Conservation (phyloP, 2,329 filamentous ascomycete genomes). For the Herpotrichia juniperi region DNA sequence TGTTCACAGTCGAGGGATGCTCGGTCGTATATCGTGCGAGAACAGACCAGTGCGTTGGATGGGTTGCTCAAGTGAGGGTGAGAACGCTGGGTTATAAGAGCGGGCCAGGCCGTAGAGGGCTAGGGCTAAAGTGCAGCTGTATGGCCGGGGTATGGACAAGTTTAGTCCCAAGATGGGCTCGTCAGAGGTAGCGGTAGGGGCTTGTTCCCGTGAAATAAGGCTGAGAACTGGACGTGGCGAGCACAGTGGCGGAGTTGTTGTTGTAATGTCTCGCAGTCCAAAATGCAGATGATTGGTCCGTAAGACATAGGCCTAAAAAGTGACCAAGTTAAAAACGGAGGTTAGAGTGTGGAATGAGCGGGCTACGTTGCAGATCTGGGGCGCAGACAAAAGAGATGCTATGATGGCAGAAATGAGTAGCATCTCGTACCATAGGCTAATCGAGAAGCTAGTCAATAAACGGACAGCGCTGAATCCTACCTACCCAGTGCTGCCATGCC, state of each 20-base stretch:
- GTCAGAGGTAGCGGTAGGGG: slow-evolving; percentile 19
- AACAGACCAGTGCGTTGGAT: slow-evolving; percentile 36
- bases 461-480: background rate
- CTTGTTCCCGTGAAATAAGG: slow-evolving; percentile 42
- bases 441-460: background rate
- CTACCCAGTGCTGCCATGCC: slow-evolving; percentile 24
- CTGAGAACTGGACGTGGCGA: slow-evolving; percentile 33
- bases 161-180: slow-evolving; percentile 35
- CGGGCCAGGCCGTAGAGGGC: slow-evolving; percentile 31
- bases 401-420: slow-evolving; percentile 26
- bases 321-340: slow-evolving; percentile 23
- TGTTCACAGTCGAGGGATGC: slow-evolving; percentile 22
- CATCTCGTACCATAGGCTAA: slow-evolving; percentile 17
- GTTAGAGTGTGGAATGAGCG: slow-evolving; percentile 3
- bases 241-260: slow-evolving; percentile 46
- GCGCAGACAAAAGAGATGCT: slow-evolving; percentile 33
- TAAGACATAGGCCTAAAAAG: slow-evolving; percentile 31
- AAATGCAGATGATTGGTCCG: slow-evolving; percentile 35
- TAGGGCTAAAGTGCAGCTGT: slow-evolving; percentile 35
- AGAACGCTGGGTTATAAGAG: slow-evolving; percentile 36
- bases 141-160: slow-evolving; percentile 38
- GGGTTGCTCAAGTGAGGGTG: slow-evolving; percentile 30
- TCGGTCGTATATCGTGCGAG: slow-evolving; percentile 35
- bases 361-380: slow-evolving; percentile 29
- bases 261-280: slow-evolving; percentile 40